These are phyloP conservation scores for Penicillium sp. DNA, from an alignment of 2,329 filamentous ascomycete genomes.

Conservation along the genomic window DNA sequence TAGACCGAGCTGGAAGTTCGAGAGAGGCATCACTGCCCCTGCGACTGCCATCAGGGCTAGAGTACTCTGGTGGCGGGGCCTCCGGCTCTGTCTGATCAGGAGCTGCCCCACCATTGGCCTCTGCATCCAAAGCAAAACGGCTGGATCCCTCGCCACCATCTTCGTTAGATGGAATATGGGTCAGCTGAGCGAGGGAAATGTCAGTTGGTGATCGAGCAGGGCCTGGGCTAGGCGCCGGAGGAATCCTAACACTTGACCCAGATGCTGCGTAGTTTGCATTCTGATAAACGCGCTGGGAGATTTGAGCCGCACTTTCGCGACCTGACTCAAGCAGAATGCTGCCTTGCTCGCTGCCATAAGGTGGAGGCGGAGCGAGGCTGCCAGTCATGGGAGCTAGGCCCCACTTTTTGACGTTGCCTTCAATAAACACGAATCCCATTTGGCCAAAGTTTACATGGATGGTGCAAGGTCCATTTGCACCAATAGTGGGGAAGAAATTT, in stretches of 20 bases:
- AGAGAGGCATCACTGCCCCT: slow-evolving; percentile 57
- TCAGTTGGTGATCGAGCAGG: slow-evolving; percentile 90
- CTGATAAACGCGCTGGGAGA: slow-evolving; percentile 44
- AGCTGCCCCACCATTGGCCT: slow-evolving; percentile 13
- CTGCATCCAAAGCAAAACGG: slow-evolving; percentile 33
- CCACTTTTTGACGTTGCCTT: slow-evolving; percentile 99
- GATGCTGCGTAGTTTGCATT: slow-evolving; percentile 69
- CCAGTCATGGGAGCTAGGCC: slow-evolving; percentile 94
- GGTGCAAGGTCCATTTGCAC: slow-evolving; percentile 86
- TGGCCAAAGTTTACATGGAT: slow-evolving; percentile 98
- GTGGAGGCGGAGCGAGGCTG: slow-evolving; percentile 88
- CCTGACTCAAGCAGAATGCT: slow-evolving; percentile 92
- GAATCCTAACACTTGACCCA: slow-evolving; percentile 74
- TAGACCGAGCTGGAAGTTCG: slow-evolving; percentile 13
- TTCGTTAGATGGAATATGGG: slow-evolving; percentile 64
- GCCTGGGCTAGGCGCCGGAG: slow-evolving; percentile 77
- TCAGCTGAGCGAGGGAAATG: slow-evolving; percentile 86
- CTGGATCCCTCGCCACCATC: slow-evolving; percentile 74
- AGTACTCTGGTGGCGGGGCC: slow-evolving; percentile 49
- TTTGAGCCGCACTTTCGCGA: slow-evolving; percentile 52
- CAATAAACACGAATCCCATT: slow-evolving; percentile 97
- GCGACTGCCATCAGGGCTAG: slow-evolving; percentile 55
- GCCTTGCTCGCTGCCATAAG: slow-evolving; percentile 94
- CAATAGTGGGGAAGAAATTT: slow-evolving; percentile 97
- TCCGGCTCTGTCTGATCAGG: slow-evolving; percentile 25